These are phyloP conservation scores for Shiraia bambusicola DNA, from an alignment of 2,329 filamentous ascomycete genomes.

Conservation along the genomic window DNA sequence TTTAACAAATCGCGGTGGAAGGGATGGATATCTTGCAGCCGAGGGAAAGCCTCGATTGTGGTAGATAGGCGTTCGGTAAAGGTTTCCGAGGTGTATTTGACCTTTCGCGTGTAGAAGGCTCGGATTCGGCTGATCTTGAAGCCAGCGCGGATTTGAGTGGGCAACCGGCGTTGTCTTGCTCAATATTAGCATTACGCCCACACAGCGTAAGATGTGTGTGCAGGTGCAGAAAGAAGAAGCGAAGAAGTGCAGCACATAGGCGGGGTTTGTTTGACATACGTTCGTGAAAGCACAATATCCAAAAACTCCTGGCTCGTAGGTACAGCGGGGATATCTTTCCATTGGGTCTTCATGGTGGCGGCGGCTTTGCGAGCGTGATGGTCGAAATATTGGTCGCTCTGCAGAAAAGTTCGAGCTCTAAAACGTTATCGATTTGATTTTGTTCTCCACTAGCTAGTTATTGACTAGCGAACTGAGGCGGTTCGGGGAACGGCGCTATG, in stretches of 20 bases:
- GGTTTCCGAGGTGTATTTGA: slow-evolving; percentile 94
- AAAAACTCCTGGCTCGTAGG: slow-evolving; percentile 94
- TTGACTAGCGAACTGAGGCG: too few relatives aligned
- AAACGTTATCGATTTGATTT: slow-evolving; percentile 17
- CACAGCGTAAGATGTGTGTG: not conserved
- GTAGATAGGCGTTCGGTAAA: slow-evolving; percentile 90
- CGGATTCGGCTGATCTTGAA: slow-evolving; percentile 96
- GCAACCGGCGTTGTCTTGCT: slow-evolving; percentile 80
- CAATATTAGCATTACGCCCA: slow-evolving; percentile 18
- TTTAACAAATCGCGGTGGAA: slow-evolving; percentile 91
- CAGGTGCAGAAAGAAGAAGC: too few relatives aligned
- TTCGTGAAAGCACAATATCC: slow-evolving; percentile 89
- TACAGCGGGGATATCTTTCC: slow-evolving; percentile 75
- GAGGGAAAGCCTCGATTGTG: slow-evolving; percentile 86
- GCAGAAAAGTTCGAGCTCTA: slow-evolving; percentile 15
- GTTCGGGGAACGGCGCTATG: slow-evolving; percentile 9
- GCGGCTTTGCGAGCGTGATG: slow-evolving; percentile 10
- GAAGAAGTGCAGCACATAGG: not conserved
- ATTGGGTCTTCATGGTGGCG: slow-evolving; percentile 43
- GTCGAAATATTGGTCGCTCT: slow-evolving; percentile 16
- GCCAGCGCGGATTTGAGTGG: slow-evolving; percentile 91
- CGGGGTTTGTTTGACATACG: slow-evolving; percentile 18
- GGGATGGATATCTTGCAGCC: slow-evolving; percentile 90
- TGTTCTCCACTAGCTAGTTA: slow-evolving; percentile 12
- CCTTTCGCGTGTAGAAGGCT: slow-evolving; percentile 92